A percentile compares a stretch with the other conserved stretches of the same genome.
Conservation (phyloP, 306 rosid species). For the Ziziphus jujuba region DNA sequence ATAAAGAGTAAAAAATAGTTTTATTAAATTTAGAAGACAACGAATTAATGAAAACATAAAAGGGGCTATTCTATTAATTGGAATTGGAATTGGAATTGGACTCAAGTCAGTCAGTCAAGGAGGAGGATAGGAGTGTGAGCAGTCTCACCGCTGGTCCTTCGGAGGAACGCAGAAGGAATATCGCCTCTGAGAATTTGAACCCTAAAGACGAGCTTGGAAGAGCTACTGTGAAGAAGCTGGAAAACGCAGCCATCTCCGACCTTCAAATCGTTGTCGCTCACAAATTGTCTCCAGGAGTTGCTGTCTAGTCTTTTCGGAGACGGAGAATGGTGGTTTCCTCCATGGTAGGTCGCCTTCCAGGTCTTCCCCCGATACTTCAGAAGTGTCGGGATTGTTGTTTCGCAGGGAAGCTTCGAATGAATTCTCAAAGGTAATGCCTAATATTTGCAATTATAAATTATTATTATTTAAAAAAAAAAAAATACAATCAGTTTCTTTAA, state of each 20-base stretch:
- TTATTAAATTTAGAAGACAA: too few relatives aligned
- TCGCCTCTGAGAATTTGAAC: slow-evolving; percentile 77
- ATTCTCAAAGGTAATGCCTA: too few relatives aligned
- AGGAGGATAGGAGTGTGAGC: slow-evolving; percentile 30
- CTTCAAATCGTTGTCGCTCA: slow-evolving; percentile 45
- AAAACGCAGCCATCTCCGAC: slow-evolving; percentile 63
- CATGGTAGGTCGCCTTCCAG: neutral
- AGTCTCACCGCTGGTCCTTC: slow-evolving; percentile 26
- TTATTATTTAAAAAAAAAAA: too few relatives aligned
- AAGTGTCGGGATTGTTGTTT: too few relatives aligned
- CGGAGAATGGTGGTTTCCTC: neutral
- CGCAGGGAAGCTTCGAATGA: too few relatives aligned
- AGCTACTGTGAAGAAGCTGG: slow-evolving; percentile 39
- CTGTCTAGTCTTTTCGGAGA: slow-evolving; percentile 1
- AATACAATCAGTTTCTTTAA: too few relatives aligned
- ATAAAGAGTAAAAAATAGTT: too few relatives aligned
- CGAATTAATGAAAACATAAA: too few relatives aligned
- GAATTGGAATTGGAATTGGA: too few relatives aligned
- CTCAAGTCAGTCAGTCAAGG: slow-evolving; percentile 8
- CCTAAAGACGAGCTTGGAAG: slow-evolving; percentile 29
- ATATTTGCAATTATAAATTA: too few relatives aligned
- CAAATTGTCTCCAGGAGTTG: slow-evolving; percentile 45
- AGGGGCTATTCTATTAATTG: too few relatives aligned
- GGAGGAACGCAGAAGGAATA: slow-evolving; percentile 39
- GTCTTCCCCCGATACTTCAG: too few relatives aligned